These are phyloP conservation scores for Arctium minus DNA, from an alignment of 129 eudicot species.

Conservation along the genomic window DNA sequence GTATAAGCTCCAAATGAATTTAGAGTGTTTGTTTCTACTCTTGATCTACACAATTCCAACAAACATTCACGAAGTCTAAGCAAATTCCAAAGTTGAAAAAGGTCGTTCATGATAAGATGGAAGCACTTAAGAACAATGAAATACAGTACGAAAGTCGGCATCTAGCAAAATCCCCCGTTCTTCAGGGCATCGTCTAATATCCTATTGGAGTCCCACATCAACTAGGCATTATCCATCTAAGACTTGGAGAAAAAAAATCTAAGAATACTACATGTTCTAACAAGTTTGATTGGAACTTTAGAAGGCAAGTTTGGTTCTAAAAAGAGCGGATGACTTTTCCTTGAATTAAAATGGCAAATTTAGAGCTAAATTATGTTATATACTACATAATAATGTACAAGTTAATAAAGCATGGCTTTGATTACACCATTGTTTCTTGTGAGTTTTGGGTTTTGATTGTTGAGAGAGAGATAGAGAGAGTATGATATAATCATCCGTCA, in stretches of 20 bases:
- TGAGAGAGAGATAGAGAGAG: neutral
- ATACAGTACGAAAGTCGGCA: no score
- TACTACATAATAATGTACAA: neutral
- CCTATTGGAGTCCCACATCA: no score
- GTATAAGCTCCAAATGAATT: no score
- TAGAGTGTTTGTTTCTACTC: neutral
- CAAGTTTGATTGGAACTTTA: neutral
- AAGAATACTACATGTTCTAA: no score
- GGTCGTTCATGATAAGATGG: no score
- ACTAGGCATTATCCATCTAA: no score
- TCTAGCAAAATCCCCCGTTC: no score
- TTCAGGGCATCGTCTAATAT: no score
- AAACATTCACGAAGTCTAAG: no score
- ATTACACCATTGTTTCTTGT: neutral
- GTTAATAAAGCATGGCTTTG: neutral
- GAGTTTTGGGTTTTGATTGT: neutral
- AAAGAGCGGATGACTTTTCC: neutral
- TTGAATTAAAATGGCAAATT: neutral
- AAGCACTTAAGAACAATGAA: no score
- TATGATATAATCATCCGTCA: slow-evolving; percentile 8
- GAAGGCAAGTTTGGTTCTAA: neutral
- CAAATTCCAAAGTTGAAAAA: no score
- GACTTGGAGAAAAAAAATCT: no score
- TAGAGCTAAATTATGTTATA: neutral
- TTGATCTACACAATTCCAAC: neutral